Conservation (phyloP, 805 yeast species). For the Monosporozyma aerobia region DNA sequence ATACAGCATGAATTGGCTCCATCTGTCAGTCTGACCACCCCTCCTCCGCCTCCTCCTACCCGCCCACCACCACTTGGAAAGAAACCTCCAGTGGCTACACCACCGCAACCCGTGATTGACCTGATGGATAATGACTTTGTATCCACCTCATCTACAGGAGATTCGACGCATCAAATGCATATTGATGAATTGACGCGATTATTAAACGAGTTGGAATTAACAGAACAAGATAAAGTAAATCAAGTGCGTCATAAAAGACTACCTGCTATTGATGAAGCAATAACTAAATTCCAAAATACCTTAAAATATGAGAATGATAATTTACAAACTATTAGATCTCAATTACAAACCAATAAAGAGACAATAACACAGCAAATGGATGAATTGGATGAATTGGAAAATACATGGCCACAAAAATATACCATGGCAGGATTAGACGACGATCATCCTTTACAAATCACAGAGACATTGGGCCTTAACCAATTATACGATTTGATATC, state of each 20-base stretch:
- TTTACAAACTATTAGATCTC: neutral
- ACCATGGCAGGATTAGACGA: neutral
- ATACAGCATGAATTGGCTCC: neutral
- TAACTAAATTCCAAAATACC: neutral
- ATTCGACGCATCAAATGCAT: neutral
- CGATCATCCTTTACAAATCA: slow-evolving; percentile 26
- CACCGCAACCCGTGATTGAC: slow-evolving; percentile 3
- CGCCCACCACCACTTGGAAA: neutral
- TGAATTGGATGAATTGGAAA: slow-evolving; percentile 5
- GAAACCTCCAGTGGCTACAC: too few species aligned
- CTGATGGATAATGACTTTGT: slow-evolving; percentile 7
- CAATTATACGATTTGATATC: slow-evolving; percentile 47
- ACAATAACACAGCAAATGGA: neutral
- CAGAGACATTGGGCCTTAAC: slow-evolving; percentile 44
- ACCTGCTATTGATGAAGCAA: neutral
- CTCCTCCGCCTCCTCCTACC: neutral
- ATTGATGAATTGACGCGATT: neutral
- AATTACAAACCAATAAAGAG: neutral
- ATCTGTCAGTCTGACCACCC: neutral
- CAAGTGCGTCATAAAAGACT: neutral
- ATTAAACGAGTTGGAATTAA: neutral
- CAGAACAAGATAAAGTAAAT: neutral
- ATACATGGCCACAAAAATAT: slow-evolving; percentile 2
- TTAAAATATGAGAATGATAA: slow-evolving; percentile 1
- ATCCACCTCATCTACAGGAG: neutral